A percentile compares a stretch with the other conserved stretches of the same genome.
Evolutionary conservation across 805 yeast species (phyloP).

Genomic region (Starmerella scarabaei): DNA sequence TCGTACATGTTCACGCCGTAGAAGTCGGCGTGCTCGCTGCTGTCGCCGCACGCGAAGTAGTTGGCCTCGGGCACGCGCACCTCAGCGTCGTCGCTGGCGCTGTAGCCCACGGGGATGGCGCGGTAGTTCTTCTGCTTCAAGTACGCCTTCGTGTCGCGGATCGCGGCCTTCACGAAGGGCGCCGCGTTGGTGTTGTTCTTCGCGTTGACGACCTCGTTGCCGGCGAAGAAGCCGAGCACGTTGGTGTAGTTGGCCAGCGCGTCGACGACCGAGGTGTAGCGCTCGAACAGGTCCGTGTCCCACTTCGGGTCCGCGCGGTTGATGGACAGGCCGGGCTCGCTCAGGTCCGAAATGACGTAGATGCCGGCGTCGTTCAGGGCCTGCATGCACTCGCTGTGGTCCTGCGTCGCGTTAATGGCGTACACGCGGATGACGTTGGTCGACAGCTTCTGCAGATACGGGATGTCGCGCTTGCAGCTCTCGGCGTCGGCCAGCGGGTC

Average conservation of each 20-base stretch:
- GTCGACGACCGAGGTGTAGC: conserved; percentile 78
- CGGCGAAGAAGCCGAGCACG: conserved; percentile 89
- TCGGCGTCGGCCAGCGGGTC: conserved; percentile 69
- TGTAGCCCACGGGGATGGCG: conserved; percentile 82
- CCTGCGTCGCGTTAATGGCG: conserved; percentile 57
- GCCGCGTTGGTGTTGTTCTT: conserved; percentile 72
- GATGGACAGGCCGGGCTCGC: conserved; percentile 72
- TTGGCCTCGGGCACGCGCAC: conserved; percentile 70
- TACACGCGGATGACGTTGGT: conserved; percentile 78
- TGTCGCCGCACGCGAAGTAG: conserved; percentile 72
- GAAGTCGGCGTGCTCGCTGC: conserved; percentile 47
- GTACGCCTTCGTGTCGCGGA: conserved; percentile 75
- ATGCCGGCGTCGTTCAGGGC: conserved; percentile 73
- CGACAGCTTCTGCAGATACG: conserved; percentile 52
- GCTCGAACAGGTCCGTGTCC: conserved; percentile 54
- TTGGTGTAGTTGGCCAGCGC: conserved; percentile 63
- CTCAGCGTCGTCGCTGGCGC: conserved; percentile 76
- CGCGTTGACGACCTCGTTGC: conserved; percentile 90
- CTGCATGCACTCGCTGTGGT: conserved; percentile 70
- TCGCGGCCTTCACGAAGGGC: conserved; percentile 89
- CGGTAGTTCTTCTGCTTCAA: conserved; percentile 56
- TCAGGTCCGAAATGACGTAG: conserved; percentile 78
- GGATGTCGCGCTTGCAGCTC: conserved; percentile 70
- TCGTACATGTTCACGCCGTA: conserved; percentile 80
- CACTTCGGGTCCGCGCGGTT: conserved; percentile 66